A percentile compares a stretch with the other conserved stretches of the same genome.
These are phyloP conservation scores for Cystofilobasidium ferigula DNA, from an alignment of 768 basidiomycete genomes.

Conservation along the genomic window DNA sequence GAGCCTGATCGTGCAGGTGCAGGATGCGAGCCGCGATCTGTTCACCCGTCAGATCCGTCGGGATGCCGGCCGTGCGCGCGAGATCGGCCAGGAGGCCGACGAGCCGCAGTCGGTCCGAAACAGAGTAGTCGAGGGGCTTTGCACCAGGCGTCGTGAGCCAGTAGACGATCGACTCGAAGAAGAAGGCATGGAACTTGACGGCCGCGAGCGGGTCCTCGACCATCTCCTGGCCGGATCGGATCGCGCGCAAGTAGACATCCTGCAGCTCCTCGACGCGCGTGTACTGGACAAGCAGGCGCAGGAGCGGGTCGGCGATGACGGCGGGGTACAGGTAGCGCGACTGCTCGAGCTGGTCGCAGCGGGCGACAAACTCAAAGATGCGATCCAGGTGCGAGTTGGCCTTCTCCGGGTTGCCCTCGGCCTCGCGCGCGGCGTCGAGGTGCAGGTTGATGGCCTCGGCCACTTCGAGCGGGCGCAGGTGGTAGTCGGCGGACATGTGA, in stretches of 20 bases:
- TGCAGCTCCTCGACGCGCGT: conserved; percentile 4
- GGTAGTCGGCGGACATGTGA: conserved; percentile 14
- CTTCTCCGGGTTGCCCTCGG: not conserved
- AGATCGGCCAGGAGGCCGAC: conserved; percentile 3
- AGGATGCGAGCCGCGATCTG: conserved; percentile 8
- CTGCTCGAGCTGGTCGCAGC: conserved; percentile 22
- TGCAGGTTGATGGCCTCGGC: conserved; percentile 20
- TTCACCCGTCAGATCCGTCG: not conserved
- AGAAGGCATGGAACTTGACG: conserved; percentile 20
- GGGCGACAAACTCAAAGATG: conserved; percentile 20
- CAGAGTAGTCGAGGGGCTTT: not conserved
- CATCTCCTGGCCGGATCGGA: conserved; percentile 16
- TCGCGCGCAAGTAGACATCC: conserved; percentile 21
- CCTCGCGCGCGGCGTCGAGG: conserved; percentile 19
- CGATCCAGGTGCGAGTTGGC: conserved; percentile 16
- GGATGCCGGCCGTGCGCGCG: not conserved
- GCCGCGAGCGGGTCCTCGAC: conserved; percentile 13
- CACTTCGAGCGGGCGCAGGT: conserved; percentile 19
- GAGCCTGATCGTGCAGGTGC: conserved; percentile 25
- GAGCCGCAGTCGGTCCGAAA: conserved; percentile 17
- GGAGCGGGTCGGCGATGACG: conserved; percentile 17
- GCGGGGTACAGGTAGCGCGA: conserved; percentile 28
- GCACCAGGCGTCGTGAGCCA: conserved; percentile 13
- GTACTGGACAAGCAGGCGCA: conserved; percentile 16
- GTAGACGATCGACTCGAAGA: conserved; percentile 19